Percentiles rank a stretch among this genome's conserved stretches.
phyloP scores from a whole-genome alignment of 1,284 basidiomycete species.

The Leccinum olivaceoglutinosum region DNA sequence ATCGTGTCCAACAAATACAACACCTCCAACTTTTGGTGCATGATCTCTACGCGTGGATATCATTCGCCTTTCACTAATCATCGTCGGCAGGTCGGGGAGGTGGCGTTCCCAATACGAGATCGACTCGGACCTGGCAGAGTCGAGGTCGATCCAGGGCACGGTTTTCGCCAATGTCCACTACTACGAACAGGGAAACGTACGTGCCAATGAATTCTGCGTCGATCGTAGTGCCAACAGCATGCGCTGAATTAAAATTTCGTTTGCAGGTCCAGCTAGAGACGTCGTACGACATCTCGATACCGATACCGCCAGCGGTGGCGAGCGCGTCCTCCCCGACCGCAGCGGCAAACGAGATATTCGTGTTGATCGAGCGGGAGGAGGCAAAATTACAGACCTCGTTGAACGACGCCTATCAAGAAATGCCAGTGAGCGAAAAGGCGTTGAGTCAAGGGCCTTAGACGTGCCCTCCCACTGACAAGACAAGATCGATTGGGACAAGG shows the following conservation, averaged over 20 bases:
- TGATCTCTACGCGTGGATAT: neutral
- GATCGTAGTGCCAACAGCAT: neutral
- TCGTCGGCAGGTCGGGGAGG: conserved; percentile 70
- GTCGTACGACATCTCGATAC: conserved; percentile 59
- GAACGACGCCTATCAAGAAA: conserved; percentile 76
- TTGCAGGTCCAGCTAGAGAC: conserved; percentile 83
- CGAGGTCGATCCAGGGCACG: conserved; percentile 12
- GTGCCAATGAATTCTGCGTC: conserved; percentile 17
- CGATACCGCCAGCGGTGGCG: conserved; percentile 54
- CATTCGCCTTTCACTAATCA: neutral
- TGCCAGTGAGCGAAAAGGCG: conserved; percentile 72
- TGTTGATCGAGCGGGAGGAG: conserved; percentile 78
- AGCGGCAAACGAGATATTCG: conserved; percentile 70
- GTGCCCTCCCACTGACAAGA: conserved; percentile 86
- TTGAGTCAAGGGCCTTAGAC: conserved; percentile 76
- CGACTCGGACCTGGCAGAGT: conserved; percentile 29
- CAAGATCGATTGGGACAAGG: conserved; percentile 95
- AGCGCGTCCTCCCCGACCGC: conserved; percentile 42
- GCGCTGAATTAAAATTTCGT: conserved; percentile 3
- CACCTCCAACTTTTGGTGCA: conserved; percentile 81
- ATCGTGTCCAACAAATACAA: conserved; percentile 93
- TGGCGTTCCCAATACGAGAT: conserved; percentile 69
- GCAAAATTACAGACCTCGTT: conserved; percentile 71
- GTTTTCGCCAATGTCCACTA: conserved; percentile 88
- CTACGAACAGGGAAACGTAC: conserved; percentile 92